Conservation (phyloP, 441 rosid genomes). For the Gossypium armourianum region DNA sequence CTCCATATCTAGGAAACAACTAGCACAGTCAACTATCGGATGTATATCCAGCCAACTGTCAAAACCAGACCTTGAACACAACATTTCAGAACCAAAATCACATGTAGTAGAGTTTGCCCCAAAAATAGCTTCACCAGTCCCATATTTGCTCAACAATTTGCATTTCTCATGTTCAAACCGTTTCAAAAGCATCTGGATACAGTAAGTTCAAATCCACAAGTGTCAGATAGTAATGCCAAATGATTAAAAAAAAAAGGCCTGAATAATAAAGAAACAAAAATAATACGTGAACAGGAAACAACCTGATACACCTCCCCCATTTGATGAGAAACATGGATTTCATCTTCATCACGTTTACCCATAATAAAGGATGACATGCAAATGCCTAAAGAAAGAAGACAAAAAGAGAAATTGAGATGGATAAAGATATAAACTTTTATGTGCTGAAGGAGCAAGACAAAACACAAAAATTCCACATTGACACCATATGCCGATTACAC, state of each 20-base stretch:
- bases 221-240: slow-evolving; percentile 3
- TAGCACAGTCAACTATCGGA: slow-evolving; percentile 46
- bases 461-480: neutral
- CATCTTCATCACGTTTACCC: slow-evolving; percentile 33
- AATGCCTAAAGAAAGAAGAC: slow-evolving; percentile 37
- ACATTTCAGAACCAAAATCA: slow-evolving; percentile 40
- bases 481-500: neutral
- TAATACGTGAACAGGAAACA: slow-evolving; percentile 18
- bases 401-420: neutral
- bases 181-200: slow-evolving; percentile 49
- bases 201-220: slow-evolving; percentile 20
- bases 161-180: slow-evolving; percentile 53
- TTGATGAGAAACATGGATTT: slow-evolving; percentile 32
- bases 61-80: slow-evolving; percentile 41
- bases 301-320: slow-evolving; percentile 68
- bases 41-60: slow-evolving; percentile 48
- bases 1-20: slow-evolving; percentile 64
- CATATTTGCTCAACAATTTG: slow-evolving; percentile 31
- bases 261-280: neutral
- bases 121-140: slow-evolving; percentile 20
- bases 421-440: neutral
- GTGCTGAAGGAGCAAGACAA: neutral
- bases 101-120: slow-evolving; percentile 35
- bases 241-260: neutral
- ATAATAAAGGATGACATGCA: slow-evolving; percentile 63